phyloP scores from a whole-genome alignment of 345 rosid genomes.

The Syzygium aromaticum region DNA sequence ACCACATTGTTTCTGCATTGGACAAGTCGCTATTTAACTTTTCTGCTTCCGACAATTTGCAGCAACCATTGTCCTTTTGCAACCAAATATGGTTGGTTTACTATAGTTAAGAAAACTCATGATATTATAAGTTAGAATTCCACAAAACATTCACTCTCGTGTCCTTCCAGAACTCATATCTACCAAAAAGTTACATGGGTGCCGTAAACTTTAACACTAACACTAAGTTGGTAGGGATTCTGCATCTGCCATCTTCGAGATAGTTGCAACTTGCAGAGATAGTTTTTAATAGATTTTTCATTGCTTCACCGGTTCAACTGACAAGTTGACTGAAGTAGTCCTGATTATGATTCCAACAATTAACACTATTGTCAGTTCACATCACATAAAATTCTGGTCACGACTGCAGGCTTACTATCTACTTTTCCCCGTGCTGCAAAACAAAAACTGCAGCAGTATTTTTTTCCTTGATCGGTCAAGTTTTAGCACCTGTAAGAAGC shows the following conservation, averaged over 20 bases:
- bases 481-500: slow-evolving; percentile 85
- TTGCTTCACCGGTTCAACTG: not conserved
- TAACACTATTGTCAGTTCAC: not conserved
- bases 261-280: not conserved
- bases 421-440: not conserved
- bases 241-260: not conserved
- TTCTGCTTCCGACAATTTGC: not conserved
- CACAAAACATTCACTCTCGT: not conserved
- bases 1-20: not conserved
- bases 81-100: not conserved
- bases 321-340: not conserved
- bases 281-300: not conserved
- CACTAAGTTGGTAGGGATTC: not conserved
- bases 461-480: not conserved
- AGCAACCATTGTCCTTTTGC: not conserved
- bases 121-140: not conserved
- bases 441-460: not conserved
- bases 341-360: not conserved
- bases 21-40: not conserved
- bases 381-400: not conserved
- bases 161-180: not conserved
- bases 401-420: not conserved
- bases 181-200: not conserved
- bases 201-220: not conserved
- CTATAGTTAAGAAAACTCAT: not conserved